Conservation (phyloP, 805 yeast species). For the Candida awuae region DNA sequence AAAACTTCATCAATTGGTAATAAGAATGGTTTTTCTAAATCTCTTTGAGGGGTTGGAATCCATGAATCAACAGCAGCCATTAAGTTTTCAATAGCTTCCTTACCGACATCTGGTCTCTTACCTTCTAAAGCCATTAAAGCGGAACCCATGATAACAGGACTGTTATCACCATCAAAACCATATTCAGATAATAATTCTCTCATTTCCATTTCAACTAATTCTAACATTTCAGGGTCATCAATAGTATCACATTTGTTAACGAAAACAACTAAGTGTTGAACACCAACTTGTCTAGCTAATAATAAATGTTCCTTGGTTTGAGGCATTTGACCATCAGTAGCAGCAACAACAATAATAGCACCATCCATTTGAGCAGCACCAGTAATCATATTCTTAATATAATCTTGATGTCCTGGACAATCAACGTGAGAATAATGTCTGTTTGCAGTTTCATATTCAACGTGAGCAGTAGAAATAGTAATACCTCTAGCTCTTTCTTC, state of each 20-base stretch:
- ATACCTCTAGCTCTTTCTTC: slow-evolving; percentile 99
- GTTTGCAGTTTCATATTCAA: slow-evolving; percentile 89
- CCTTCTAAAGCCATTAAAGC: slow-evolving; percentile 94
- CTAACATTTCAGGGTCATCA: slow-evolving; percentile 98
- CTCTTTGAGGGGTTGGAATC: slow-evolving; percentile 96
- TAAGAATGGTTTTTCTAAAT: slow-evolving; percentile 90
- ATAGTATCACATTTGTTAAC: slow-evolving; percentile 97
- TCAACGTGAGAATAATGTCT: slow-evolving; percentile 98
- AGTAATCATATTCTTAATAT: slow-evolving; percentile 97
- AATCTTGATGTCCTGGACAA: slow-evolving; percentile 98
- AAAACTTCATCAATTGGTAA: slow-evolving; percentile 97
- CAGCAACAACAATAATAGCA: slow-evolving; percentile 98
- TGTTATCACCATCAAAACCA: slow-evolving; percentile 97
- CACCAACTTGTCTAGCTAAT: slow-evolving; percentile 99
- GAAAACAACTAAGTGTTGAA: slow-evolving; percentile 91
- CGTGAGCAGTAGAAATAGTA: slow-evolving; percentile 96
- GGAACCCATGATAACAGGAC: slow-evolving; percentile 98
- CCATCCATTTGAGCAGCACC: slow-evolving; percentile 99
- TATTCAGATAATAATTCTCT: slow-evolving; percentile 85
- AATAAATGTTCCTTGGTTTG: slow-evolving; percentile 98
- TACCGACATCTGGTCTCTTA: slow-evolving; percentile 85
- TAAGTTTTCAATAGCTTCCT: slow-evolving; percentile 70
- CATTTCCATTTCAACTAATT: slow-evolving; percentile 99
- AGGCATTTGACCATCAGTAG: slow-evolving; percentile 99
- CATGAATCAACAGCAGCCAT: slow-evolving; percentile 88